A percentile compares a stretch with the other conserved stretches of the same genome.
Evolutionary conservation across 164 flowering plant species (phyloP).

Genomic region (Stephania yunnanensis): DNA sequence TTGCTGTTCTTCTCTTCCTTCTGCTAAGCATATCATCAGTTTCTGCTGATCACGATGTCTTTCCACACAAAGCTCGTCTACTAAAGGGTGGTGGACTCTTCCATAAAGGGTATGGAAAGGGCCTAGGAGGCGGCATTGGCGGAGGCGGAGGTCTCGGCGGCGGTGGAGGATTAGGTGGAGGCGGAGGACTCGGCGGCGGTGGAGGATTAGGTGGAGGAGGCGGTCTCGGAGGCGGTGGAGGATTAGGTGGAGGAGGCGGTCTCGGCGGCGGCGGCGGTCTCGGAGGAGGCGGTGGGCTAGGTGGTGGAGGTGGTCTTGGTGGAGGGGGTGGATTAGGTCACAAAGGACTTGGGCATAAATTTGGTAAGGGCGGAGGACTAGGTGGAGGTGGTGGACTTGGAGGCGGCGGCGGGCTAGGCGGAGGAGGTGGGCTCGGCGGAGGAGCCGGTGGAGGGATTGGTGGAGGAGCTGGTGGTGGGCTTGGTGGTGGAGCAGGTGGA

Average conservation of each 20-base stretch:
- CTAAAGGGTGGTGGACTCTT: slow-evolving; percentile 6
- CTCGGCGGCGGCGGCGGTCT: slow-evolving; percentile 7
- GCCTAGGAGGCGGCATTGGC: slow-evolving; percentile 11
- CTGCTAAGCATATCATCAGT: slow-evolving; percentile 1
- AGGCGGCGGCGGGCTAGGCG: slow-evolving; percentile 10
- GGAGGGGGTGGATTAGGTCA: slow-evolving; percentile 3
- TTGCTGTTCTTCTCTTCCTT: slow-evolving; percentile 3
- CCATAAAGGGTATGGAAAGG: slow-evolving; percentile 4
- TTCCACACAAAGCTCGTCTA: not conserved
- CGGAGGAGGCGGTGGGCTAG: not conserved
- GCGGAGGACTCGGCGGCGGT: slow-evolving; percentile 3
- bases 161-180: slow-evolving; percentile 9
- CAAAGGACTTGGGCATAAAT: too few species aligned
- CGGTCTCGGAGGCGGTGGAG: slow-evolving; percentile 7
- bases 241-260: slow-evolving; percentile 10
- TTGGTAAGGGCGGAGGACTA: slow-evolving; percentile 2
- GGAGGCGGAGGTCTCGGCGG: slow-evolving; percentile 11
- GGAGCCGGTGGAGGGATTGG: slow-evolving; percentile 5
- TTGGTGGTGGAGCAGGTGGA: slow-evolving; percentile 1
- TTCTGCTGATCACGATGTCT: slow-evolving; percentile 6
- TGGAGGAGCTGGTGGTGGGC: slow-evolving; percentile 5
- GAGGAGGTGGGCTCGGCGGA: slow-evolving; percentile 7
- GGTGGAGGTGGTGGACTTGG: slow-evolving; percentile 12
- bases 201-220: slow-evolving; percentile 14
- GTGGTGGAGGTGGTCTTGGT: slow-evolving; percentile 4